These are phyloP conservation scores for Vitis amurensis DNA, from an alignment of 164 flowering plant species.

Conservation along the genomic window DNA sequence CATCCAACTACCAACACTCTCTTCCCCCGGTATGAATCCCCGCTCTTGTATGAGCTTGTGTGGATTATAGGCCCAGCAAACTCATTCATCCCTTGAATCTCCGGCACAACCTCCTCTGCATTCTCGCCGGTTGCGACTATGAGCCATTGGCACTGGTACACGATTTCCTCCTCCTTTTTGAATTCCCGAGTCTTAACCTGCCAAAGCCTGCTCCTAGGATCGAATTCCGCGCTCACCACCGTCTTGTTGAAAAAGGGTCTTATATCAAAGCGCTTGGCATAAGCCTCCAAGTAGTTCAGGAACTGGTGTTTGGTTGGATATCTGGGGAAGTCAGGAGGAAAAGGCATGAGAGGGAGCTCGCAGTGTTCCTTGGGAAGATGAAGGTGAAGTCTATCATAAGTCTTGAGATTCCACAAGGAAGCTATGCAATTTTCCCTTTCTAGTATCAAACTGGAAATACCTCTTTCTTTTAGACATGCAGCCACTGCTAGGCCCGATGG, in stretches of 20 bases:
- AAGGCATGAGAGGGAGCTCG: constrained; percentile 69
- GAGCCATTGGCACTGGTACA: constrained; percentile 71
- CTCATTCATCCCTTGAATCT: constrained; percentile 55
- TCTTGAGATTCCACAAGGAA: constrained; percentile 73
- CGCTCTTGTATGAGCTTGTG: constrained; percentile 67
- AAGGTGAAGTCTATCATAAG: constrained; percentile 74
- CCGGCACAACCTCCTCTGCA: constrained; percentile 77
- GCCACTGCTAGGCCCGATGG: constrained; percentile 83
- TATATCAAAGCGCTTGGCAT: constrained; percentile 42
- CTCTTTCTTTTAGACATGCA: constrained; percentile 60
- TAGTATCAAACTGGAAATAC: constrained; percentile 52
- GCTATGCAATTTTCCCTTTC: constrained; percentile 72
- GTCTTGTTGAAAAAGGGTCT: constrained; percentile 45
- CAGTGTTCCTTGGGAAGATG: constrained; percentile 85
- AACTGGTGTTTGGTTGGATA: constrained; percentile 83
- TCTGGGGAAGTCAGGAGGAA: constrained; percentile 56
- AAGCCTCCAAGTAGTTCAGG: constrained; percentile 48
- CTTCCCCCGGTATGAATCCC: constrained; percentile 48
- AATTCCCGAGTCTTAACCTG: constrained; percentile 35
- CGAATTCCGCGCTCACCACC: constrained; percentile 61
- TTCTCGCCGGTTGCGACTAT: constrained; percentile 94
- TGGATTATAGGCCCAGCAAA: constrained; percentile 66
- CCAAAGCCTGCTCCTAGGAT: constrained; percentile 50
- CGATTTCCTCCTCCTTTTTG: constrained; percentile 32
- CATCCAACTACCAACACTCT: constrained; percentile 86